phyloP scores from a whole-genome alignment of 2,329 filamentous ascomycete species.

The Kalmusia sp. region DNA sequence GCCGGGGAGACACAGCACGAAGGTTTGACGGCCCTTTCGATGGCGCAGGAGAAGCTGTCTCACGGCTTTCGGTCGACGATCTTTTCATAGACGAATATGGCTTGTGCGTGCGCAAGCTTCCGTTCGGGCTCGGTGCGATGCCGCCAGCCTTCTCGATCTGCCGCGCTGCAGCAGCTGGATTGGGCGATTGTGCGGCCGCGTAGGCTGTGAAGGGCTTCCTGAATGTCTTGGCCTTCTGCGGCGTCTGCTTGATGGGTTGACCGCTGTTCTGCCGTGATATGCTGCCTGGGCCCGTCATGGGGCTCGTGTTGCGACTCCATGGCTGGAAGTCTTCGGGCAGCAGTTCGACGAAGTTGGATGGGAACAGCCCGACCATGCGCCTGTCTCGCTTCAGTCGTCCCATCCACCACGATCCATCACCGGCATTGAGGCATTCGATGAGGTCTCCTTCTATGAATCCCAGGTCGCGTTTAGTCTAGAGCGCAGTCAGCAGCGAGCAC shows the following conservation, averaged over 20 bases:
- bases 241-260: constrained; percentile 55
- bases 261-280: constrained; percentile 60
- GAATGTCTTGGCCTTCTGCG: constrained; percentile 62
- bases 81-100: constrained; percentile 61
- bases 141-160: constrained; percentile 42
- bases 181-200: constrained; percentile 51
- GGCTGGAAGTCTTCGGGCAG: constrained; percentile 86
- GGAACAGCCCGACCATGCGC: constrained; percentile 89
- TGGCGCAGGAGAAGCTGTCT: constrained; percentile 37
- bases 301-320: constrained; percentile 64
- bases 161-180: constrained; percentile 48
- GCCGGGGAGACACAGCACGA: constrained; percentile 51
- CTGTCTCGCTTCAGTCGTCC: constrained; percentile 88
- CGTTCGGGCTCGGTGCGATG: constrained; percentile 35
- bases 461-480: constrained; percentile 82
- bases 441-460: constrained; percentile 97
- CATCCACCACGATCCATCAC: constrained; percentile 98
- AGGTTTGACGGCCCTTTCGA: constrained; percentile 31
- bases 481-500: constrained; percentile 28
- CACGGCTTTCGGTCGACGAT: constrained; percentile 45
- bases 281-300: constrained; percentile 47
- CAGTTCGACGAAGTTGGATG: constrained; percentile 95
- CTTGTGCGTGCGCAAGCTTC: constrained; percentile 49
- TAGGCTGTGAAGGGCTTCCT: constrained; percentile 72
- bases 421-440: constrained; percentile 97